phyloP scores from a whole-genome alignment of 768 basidiomycete species.

The Rhizopogon rudus region DNA sequence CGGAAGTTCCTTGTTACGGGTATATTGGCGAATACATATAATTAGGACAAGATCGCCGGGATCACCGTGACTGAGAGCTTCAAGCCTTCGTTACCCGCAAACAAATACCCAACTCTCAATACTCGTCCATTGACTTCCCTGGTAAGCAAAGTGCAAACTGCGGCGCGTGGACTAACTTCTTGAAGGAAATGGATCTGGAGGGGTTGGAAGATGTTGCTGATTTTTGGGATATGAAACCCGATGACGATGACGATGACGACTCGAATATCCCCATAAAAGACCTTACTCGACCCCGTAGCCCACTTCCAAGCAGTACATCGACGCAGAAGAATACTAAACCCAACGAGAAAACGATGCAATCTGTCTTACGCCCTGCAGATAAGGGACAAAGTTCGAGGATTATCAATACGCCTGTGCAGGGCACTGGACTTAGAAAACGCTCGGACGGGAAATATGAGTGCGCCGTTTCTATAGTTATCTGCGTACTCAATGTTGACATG shows the following conservation, averaged over 20 bases:
- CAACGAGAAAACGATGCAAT: background rate
- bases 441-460: slow-evolving; percentile 65
- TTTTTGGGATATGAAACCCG: slow-evolving; percentile 53
- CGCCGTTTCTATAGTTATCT: slow-evolving; percentile 11
- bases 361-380: background rate
- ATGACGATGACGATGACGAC: slow-evolving; percentile 19
- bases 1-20: slow-evolving; percentile 1
- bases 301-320: background rate
- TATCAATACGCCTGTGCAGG: too few species aligned
- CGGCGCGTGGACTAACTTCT: slow-evolving; percentile 2
- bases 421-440: slow-evolving; percentile 32
- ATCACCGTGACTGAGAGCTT: slow-evolving; percentile 46
- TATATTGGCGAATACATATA: slow-evolving; percentile 9
- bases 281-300: slow-evolving; percentile 23
- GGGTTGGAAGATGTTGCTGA: slow-evolving; percentile 65
- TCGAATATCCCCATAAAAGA: slow-evolving; percentile 24
- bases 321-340: background rate
- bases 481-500: background rate
- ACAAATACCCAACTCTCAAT: slow-evolving; percentile 60
- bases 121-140: slow-evolving; percentile 64
- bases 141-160: slow-evolving; percentile 30
- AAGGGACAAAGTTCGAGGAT: background rate
- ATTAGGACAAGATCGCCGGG: slow-evolving; percentile 74
- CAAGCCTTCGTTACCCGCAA: slow-evolving; percentile 49
- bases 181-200: slow-evolving; percentile 59